Evolutionary conservation across 2,329 filamentous ascomycete genomes (phyloP).

Genomic region (Beauveria sp.): DNA sequence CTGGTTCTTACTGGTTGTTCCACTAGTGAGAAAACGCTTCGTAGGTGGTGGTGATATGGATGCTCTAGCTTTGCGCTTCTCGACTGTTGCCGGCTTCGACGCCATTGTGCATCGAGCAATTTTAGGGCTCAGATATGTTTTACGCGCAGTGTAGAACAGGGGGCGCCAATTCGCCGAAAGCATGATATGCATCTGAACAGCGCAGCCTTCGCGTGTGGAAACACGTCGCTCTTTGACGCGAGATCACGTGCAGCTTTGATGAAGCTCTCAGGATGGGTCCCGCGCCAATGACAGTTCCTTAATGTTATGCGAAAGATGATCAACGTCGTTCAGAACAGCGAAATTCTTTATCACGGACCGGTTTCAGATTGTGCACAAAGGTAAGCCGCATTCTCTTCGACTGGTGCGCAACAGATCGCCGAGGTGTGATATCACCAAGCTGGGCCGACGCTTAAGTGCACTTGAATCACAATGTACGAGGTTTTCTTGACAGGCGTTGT

Average conservation of each 20-base stretch:
- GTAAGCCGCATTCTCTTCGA: no score
- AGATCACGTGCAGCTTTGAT: conserved; percentile 1
- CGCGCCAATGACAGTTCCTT: neutral
- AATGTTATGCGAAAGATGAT: neutral
- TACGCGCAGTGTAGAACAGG: neutral
- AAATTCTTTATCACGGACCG: neutral
- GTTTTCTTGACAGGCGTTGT: conserved; percentile 50
- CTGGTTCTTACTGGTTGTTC: conserved; percentile 38
- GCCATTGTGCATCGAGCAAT: neutral
- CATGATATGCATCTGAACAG: neutral
- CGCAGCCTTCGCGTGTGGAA: neutral
- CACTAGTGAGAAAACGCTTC: conserved; percentile 45
- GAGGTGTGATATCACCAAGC: neutral
- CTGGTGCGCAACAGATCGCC: no score
- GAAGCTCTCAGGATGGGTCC: neutral
- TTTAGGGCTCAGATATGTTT: neutral
- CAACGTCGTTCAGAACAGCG: neutral
- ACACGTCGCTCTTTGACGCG: conserved; percentile 4
- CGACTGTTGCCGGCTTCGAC: neutral
- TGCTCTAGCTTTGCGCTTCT: conserved; percentile 31
- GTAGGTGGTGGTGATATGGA: conserved; percentile 45
- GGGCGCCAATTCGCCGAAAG: neutral
- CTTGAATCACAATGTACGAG: conserved; percentile 42
- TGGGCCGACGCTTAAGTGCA: neutral
- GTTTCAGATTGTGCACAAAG: neutral